Conservation (phyloP, 495 filamentous ascomycete species). For the Neurospora cerealis region DNA sequence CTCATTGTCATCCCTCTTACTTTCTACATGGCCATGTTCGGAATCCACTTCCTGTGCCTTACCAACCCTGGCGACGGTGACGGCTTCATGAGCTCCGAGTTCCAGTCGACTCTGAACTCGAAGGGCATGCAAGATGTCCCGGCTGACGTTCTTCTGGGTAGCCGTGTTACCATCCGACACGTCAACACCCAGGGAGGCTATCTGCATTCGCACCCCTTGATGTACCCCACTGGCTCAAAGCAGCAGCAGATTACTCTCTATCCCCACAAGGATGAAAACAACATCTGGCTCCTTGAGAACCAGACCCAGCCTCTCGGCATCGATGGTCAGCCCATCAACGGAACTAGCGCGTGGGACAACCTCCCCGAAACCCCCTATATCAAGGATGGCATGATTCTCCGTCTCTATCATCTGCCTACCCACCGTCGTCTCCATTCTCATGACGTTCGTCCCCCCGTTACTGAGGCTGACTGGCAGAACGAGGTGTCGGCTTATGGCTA, state of each 20-base stretch:
- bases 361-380: conserved; percentile 55
- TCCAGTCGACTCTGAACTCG: conserved; percentile 92
- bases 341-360: conserved; percentile 75
- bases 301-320: conserved; percentile 80
- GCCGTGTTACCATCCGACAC: conserved; percentile 77
- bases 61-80: conserved; percentile 94
- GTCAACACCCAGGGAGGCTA: conserved; percentile 97
- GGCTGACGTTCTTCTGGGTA: conserved; percentile 83
- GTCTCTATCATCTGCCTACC: conserved; percentile 73
- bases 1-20: conserved; percentile 80
- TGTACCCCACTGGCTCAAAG: conserved; percentile 96
- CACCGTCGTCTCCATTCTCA: conserved; percentile 90
- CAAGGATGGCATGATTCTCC: conserved; percentile 68
- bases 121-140: conserved; percentile 94
- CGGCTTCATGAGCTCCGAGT: conserved; percentile 99
- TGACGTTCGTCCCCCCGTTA: conserved; percentile 93
- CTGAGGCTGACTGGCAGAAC: conserved; percentile 96
- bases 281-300: conserved; percentile 87
- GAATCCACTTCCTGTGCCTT: conserved; percentile 86
- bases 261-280: conserved; percentile 98
- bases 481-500: conserved; percentile 97
- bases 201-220: conserved; percentile 89
- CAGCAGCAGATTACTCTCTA: conserved; percentile 98
- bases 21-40: conserved; percentile 95
- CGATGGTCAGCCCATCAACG: conserved; percentile 64